These are phyloP conservation scores for Fraxinus sp. DNA, from an alignment of 305 asterid genomes.

Conservation along the genomic window DNA sequence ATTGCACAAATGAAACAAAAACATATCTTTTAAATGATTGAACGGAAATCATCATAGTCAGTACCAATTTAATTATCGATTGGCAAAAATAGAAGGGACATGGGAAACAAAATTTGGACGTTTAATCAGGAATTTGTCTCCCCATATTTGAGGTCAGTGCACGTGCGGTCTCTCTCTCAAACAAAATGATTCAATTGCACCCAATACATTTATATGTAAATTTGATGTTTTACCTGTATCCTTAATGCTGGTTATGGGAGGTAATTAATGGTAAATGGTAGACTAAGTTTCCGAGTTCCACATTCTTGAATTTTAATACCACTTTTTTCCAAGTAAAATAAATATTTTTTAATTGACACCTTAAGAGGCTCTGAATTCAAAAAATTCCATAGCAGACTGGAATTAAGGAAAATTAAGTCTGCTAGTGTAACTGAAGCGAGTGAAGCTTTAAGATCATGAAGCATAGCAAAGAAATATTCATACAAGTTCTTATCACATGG, in stretches of 20 bases:
- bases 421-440: neutral
- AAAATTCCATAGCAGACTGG: neutral
- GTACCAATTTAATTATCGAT: neutral
- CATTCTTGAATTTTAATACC: neutral
- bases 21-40: neutral
- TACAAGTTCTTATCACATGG: neutral
- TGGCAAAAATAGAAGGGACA: neutral
- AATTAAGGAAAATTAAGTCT: neutral
- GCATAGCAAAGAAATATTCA: neutral
- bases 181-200: neutral
- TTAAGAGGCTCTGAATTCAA: neutral
- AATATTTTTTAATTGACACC: neutral
- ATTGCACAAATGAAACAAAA: neutral
- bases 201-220: neutral
- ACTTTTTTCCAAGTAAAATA: neutral
- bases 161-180: neutral
- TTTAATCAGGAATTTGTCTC: neutral
- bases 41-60: neutral
- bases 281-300: neutral
- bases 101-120: neutral
- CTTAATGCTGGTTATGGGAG: neutral
- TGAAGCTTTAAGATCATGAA: neutral
- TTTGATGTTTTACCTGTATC: neutral
- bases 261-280: neutral
- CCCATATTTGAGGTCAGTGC: neutral